Conservation (phyloP, 2,329 filamentous ascomycete species). For the Rutstroemia sp. region DNA sequence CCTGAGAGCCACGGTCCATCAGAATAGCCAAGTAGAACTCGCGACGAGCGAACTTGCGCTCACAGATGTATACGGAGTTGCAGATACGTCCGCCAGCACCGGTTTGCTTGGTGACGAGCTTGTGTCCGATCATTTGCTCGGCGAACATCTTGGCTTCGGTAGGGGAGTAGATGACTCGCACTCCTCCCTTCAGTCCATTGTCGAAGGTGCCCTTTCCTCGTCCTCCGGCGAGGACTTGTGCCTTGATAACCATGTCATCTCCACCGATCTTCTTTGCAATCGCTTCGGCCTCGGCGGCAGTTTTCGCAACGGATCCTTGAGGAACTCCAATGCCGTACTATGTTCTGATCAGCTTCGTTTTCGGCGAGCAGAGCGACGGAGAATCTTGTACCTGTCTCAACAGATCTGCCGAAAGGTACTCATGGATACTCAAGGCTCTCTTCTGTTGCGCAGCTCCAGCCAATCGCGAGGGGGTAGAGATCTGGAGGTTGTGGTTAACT, state of each 20-base stretch:
- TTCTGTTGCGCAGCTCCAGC: slow-evolving; percentile 67
- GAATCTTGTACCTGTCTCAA: slow-evolving; percentile 55
- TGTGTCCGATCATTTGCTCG: slow-evolving; percentile 99
- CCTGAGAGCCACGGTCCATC: slow-evolving; percentile 90
- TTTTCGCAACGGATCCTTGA: slow-evolving; percentile 78
- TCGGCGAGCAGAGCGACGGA: background rate
- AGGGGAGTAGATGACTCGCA: slow-evolving; percentile 97
- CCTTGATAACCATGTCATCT: slow-evolving; percentile 99
- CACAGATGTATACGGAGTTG: slow-evolving; percentile 97
- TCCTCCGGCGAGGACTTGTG: slow-evolving; percentile 94
- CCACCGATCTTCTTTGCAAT: slow-evolving; percentile 85
- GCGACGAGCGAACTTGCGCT: slow-evolving; percentile 97
- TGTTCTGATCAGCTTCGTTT: slow-evolving; percentile 25
- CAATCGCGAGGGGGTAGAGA: slow-evolving; percentile 45
- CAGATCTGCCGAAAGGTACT: slow-evolving; percentile 93
- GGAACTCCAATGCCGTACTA: slow-evolving; percentile 95
- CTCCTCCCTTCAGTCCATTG: slow-evolving; percentile 97
- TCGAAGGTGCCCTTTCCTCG: slow-evolving; percentile 97
- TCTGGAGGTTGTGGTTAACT: slow-evolving; percentile 29
- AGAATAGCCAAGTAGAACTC: slow-evolving; percentile 99
- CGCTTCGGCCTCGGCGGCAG: slow-evolving; percentile 78
- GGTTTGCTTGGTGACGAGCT: slow-evolving; percentile 99
- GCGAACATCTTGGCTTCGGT: slow-evolving; percentile 96
- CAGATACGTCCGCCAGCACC: slow-evolving; percentile 88
- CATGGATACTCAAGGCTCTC: slow-evolving; percentile 91